Conservation (phyloP, 2,329 filamentous ascomycete genomes). For the Penicillium thymicola region DNA sequence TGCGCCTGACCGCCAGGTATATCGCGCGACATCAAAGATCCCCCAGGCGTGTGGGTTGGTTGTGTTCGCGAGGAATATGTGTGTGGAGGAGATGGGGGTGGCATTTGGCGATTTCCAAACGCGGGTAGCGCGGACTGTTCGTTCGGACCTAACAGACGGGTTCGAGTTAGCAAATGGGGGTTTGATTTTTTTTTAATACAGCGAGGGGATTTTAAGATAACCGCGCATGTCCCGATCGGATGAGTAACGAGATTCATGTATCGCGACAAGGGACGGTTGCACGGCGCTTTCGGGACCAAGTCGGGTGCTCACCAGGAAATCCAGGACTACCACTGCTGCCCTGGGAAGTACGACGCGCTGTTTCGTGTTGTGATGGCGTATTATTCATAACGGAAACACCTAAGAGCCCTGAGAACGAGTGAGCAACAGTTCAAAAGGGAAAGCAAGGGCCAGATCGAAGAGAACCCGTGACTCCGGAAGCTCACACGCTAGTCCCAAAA, state of each 20-base stretch:
- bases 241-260: constrained; percentile 1
- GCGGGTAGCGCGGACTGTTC: constrained; percentile 34
- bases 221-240: background rate
- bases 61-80: constrained; percentile 43
- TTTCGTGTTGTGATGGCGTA: constrained; percentile 28
- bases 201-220: background rate
- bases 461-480: constrained; percentile 38
- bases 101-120: constrained; percentile 47
- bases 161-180: constrained; percentile 2
- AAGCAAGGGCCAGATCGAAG: constrained; percentile 16
- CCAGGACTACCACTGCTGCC: constrained; percentile 38
- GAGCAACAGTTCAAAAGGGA: constrained; percentile 21
- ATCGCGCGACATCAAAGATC: constrained; percentile 51
- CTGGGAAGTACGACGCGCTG: constrained; percentile 34
- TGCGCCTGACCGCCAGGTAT: constrained; percentile 51
- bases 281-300: constrained; percentile 14
- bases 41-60: constrained; percentile 39
- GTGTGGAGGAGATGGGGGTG: constrained; percentile 51
- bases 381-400: constrained; percentile 37
- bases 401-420: constrained; percentile 13
- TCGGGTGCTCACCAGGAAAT: constrained; percentile 36
- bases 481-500: constrained; percentile 30
- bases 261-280: constrained; percentile 5
- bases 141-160: constrained; percentile 23
- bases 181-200: background rate